Base-by-base conservation (phyloP, 2,329 filamentous ascomycete genomes). In the Calonectria montana region DNA sequence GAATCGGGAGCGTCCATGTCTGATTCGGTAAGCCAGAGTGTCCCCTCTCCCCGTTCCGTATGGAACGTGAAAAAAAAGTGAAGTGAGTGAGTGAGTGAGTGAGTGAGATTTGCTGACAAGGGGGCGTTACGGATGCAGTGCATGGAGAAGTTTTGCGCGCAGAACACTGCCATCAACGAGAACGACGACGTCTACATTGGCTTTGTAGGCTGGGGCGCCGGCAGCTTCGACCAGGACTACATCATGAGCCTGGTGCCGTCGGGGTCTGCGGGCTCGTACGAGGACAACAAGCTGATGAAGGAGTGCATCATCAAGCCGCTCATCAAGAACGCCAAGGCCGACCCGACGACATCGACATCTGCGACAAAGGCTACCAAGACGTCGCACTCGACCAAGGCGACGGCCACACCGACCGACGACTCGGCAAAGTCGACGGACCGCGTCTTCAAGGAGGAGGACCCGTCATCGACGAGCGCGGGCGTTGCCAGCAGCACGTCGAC, bases 1-100 rank as follows among this genome's bases (percentile, higher is more conserved):
- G 89, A 91, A 80, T 88, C 87, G 2, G 89, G 89, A 7, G 88
- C 86, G 0, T 86, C 84, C 2, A 82, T 81, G 74, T 83, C 84
- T 64, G 71, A 79, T 4, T 82, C 85, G 48, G 84, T 86, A 78
- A 75, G 83, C 65, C 4, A 16, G 16, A 2, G 29, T 10, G 3
- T 10, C 31, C 31, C 31, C 31, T 12, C 10, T 12, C 31, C 31
- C 9, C 13, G 31, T 35, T 12, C 13, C 3, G 9, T 8, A 12
- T 35, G 31, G 31, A 35, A 35, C 31, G 31, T 31, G 29, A 31
- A 7, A 35, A 35, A 35, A 10, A 10, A 35, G 31, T 10, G 6
- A 35, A 35, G 31, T 35, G 31, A 35, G 31, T 35, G 31, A 35
- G 31, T 9, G 31, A 31, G 29, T n/a, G n/a, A n/a, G n/a, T n/a